phyloP scores from a whole-genome alignment of 2,329 filamentous ascomycete species.

The Phoma sp. region DNA sequence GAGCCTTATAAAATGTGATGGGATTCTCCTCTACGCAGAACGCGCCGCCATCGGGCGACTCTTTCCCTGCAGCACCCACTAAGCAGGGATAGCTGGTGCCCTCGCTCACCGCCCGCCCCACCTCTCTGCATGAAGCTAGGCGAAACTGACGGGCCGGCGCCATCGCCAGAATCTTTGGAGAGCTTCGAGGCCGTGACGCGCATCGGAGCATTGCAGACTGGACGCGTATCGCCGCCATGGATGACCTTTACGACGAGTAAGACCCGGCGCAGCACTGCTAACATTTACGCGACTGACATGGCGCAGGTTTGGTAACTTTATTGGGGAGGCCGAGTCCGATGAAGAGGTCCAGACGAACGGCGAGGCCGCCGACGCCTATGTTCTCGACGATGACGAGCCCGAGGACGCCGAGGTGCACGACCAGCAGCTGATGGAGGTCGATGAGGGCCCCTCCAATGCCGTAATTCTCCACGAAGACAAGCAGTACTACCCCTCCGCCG shows the following conservation, averaged over 20 bases:
- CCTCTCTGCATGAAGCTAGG: slow-evolving; percentile 1
- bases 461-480: slow-evolving; percentile 99
- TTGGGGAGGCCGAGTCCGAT: slow-evolving; percentile 91
- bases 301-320: slow-evolving; percentile 92
- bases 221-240: slow-evolving; percentile 65
- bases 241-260: slow-evolving; percentile 97
- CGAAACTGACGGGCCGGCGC: slow-evolving; percentile 21
- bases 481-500: slow-evolving; percentile 98
- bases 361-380: slow-evolving; percentile 80
- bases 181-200: slow-evolving; percentile 35
- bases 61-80: slow-evolving; percentile 24
- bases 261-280: slow-evolving; percentile 1
- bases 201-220: slow-evolving; percentile 22
- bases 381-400: slow-evolving; percentile 71
- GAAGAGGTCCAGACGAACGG: slow-evolving; percentile 82
- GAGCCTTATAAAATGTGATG: slow-evolving; percentile 29
- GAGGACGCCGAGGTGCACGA: slow-evolving; percentile 60
- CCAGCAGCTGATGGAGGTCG: slow-evolving; percentile 92
- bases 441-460: slow-evolving; percentile 91
- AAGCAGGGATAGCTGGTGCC: slow-evolving; percentile 4
- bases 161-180: slow-evolving; percentile 38
- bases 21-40: slow-evolving; percentile 16
- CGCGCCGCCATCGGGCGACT: slow-evolving; percentile 18
- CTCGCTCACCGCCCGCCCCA: slow-evolving; percentile 34
- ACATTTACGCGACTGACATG: slow-evolving; percentile 24